Evolutionary conservation across 2,329 filamentous ascomycete genomes (phyloP).

Genomic region (Fusarium marasasianum): DNA sequence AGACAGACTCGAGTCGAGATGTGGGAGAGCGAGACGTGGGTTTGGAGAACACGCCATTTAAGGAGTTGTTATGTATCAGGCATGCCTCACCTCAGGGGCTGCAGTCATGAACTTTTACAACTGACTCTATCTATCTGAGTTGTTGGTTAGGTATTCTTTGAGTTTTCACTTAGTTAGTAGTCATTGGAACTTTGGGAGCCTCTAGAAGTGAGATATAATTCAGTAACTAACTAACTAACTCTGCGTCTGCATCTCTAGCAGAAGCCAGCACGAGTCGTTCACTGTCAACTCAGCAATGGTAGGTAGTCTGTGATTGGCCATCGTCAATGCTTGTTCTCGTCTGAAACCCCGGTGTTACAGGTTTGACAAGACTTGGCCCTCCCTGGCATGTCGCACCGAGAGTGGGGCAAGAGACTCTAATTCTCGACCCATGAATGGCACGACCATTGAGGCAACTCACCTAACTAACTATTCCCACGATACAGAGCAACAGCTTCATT

Average conservation of each 20-base stretch:
- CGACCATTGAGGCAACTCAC: not conserved
- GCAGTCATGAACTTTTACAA: not conserved
- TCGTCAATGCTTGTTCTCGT: slow-evolving; percentile 12
- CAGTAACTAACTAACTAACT: not conserved
- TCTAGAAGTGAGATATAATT: not conserved
- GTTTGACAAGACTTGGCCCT: slow-evolving; percentile 34
- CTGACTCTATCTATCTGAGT: not conserved
- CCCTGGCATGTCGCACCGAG: slow-evolving; percentile 31
- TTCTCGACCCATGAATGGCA: slow-evolving; percentile 19
- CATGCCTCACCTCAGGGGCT: not conserved
- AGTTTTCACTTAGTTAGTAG: not conserved
- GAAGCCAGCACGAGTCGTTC: slow-evolving; percentile 9
- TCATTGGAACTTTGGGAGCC: not conserved
- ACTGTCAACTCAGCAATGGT: not conserved
- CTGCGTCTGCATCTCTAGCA: not conserved
- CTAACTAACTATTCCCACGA: slow-evolving; percentile 9
- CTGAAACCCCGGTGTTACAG: slow-evolving; percentile 43
- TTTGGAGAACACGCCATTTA: slow-evolving; percentile 34
- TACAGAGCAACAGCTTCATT: not conserved
- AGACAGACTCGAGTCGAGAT: not conserved
- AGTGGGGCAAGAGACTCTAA: slow-evolving; percentile 6
- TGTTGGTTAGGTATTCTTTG: not conserved
- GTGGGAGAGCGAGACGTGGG: slow-evolving; percentile 3
- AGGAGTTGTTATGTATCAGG: slow-evolving; percentile 30
- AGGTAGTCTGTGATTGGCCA: slow-evolving; percentile 16